Conservation (phyloP, 192 early-diverging fungal species). For the Dispira simplex region DNA sequence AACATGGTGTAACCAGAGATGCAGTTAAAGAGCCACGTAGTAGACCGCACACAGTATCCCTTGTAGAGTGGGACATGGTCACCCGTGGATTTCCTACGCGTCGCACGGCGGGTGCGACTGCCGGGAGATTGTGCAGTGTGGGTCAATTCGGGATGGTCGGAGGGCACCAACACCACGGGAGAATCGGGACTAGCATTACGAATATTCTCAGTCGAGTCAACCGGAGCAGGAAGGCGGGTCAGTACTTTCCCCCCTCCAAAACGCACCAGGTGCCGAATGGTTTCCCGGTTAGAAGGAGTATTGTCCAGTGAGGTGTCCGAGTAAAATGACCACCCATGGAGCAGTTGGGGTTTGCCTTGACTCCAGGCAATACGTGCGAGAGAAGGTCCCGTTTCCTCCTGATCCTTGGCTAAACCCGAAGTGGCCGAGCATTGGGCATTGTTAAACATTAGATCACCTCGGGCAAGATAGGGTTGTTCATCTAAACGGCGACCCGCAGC, state of each 20-base stretch:
- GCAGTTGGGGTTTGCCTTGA: background rate
- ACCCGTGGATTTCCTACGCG: too few species aligned
- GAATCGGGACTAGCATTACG: background rate
- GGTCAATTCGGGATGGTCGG: background rate
- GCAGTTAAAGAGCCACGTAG: too few species aligned
- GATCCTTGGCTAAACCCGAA: too few species aligned
- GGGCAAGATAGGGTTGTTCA: conserved; percentile 14
- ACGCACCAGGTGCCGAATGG: conserved; percentile 14
- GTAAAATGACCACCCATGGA: conserved; percentile 13
- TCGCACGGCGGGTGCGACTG: too few species aligned
- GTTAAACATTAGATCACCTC: conserved; percentile 10
- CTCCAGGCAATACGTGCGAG: too few species aligned
- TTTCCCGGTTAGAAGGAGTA: conserved; percentile 7
- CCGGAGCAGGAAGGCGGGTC: conserved; percentile 1
- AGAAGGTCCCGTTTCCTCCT: too few species aligned
- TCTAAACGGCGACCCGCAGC: conserved; percentile 10
- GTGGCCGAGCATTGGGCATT: too few species aligned
- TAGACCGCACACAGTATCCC: too few species aligned
- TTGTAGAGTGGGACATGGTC: too few species aligned
- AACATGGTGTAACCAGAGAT: too few species aligned
- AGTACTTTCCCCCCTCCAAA: conserved; percentile 15
- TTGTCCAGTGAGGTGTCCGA: conserved; percentile 14
- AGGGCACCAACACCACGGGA: background rate
- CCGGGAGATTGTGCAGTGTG: too few species aligned
- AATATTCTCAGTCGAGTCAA: too few species aligned